Conservation (phyloP, 257 asterid species). For the Petunia axillaris region DNA sequence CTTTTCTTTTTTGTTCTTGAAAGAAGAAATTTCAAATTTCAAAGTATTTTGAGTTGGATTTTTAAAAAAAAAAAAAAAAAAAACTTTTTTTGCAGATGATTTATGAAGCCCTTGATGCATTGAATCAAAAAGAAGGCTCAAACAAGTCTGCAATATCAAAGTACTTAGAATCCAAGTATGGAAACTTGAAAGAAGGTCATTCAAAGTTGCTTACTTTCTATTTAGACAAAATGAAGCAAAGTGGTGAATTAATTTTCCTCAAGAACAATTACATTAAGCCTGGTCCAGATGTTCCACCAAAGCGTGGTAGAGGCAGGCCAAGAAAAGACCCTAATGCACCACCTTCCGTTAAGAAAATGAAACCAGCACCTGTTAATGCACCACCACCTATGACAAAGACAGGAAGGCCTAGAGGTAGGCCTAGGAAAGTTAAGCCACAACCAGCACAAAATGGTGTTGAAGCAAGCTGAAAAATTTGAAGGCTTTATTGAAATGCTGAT, state of each 20-base stretch:
- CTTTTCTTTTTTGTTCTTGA: too few relatives aligned
- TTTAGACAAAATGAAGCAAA: constrained; percentile 63
- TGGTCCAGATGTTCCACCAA: constrained; percentile 61
- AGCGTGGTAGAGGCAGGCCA: constrained; percentile 87
- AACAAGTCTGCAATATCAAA: constrained; percentile 76
- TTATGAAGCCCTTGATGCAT: constrained; percentile 72
- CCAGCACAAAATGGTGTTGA: constrained; percentile 45
- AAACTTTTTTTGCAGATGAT: constrained; percentile 58
- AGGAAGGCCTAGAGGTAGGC: constrained; percentile 85
- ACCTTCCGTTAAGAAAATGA: constrained; percentile 71
- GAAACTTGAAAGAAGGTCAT: constrained; percentile 72
- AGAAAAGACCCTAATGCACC: constrained; percentile 75
- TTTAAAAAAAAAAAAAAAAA: neutral
- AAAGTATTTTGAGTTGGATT: neutral
- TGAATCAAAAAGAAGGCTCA: constrained; percentile 67
- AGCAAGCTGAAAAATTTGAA: constrained; percentile 28
- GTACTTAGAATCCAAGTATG: constrained; percentile 74
- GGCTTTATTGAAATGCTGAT: constrained; percentile 5
- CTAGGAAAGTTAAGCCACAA: constrained; percentile 67
- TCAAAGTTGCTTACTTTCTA: constrained; percentile 58
- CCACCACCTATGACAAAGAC: neutral
- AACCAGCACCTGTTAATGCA: constrained; percentile 35
- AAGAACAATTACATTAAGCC: constrained; percentile 75
- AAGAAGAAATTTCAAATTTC: neutral
- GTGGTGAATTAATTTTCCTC: constrained; percentile 67